Percentiles rank a stretch among this genome's conserved stretches.
phyloP scores from a whole-genome alignment of 2,329 filamentous ascomycete species.

The Colletotrichum musicola region DNA sequence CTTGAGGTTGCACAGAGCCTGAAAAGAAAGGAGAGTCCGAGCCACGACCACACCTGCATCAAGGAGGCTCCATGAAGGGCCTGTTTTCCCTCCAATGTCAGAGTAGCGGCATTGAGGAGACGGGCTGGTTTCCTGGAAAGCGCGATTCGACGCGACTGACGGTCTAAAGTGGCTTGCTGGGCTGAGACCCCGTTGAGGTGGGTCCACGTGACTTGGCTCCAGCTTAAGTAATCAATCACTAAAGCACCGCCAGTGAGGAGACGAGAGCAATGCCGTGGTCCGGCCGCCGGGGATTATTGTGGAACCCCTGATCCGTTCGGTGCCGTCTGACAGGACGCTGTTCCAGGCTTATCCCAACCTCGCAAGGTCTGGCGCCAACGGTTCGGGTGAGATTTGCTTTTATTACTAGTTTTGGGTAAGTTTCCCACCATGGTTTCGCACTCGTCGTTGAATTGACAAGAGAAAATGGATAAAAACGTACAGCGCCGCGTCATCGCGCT shows the following conservation, averaged over 20 bases:
- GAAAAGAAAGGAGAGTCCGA: constrained; percentile 23
- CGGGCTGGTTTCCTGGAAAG: constrained; percentile 2
- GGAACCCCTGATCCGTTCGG: constrained; percentile 13
- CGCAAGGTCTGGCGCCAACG: neutral
- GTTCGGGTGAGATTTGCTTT: neutral
- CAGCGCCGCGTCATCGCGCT: neutral
- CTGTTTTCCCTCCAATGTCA: constrained; percentile 26
- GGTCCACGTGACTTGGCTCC: neutral
- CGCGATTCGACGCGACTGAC: constrained; percentile 32
- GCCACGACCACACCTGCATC: constrained; percentile 26
- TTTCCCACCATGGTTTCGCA: constrained; percentile 1
- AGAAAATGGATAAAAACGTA: neutral
- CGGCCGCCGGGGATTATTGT: neutral
- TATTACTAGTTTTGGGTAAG: neutral
- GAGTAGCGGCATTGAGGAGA: constrained; percentile 22
- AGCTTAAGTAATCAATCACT: neutral
- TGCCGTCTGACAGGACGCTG: constrained; percentile 10
- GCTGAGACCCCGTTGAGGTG: constrained; percentile 8
- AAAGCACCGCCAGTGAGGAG: too few species aligned
- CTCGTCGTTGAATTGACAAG: neutral
- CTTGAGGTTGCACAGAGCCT: neutral
- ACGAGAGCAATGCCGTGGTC: neutral
- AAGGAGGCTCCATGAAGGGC: constrained; percentile 35
- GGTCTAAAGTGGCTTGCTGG: constrained; percentile 27
- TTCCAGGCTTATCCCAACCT: constrained; percentile 12